Base-by-base conservation (phyloP, 2,329 filamentous ascomycete species). In the Fusarium phyllophilum region DNA sequence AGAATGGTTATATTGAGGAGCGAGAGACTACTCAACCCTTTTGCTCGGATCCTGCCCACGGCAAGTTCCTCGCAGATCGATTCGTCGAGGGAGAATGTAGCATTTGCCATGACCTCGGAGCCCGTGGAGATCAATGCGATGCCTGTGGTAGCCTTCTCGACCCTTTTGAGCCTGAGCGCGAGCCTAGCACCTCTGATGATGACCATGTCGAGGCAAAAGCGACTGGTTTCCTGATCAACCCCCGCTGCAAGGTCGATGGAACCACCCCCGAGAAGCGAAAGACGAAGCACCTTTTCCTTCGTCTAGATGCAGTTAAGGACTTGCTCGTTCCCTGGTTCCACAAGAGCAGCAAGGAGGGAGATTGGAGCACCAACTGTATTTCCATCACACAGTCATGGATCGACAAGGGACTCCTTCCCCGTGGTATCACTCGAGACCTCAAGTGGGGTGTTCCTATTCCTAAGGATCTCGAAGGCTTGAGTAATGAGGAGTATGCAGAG, bases 261-360 rank as follows among this genome's bases (percentile, higher is more conserved):
- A 90, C 94, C 13, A 92, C 92, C 10, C 96, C 95, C 6, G 91
- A 96, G 36, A 89, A 90, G 57, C 89, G 92, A 74, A 90, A 93
- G 75, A 98, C 96, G 34, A 98, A 95, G 83, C 96, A 98, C 81
- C 90, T 97, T 51, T 97, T 95, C 83, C 86, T 99, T n/a, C 89
- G 90, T 59, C 87, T 99, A 14, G 94, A 98, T 82, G 93, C 93
- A 79, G 88, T 97, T 48, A 92, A 97, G 81, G 88, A 91, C 3
- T 86, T 92, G 72, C 91, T 97, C 61, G 89, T 94, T 76, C 87
- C 89, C 67, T 99, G 94, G 94, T 92, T 93, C 73, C 86, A 90
- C 66, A 89, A 92, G 77, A 89, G 93, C 22, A 93, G 91, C 79
- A 87, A 90, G 72, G 91, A 94, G 79, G 94, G 94, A 68, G 87